Percentiles rank a stretch among this genome's conserved stretches.
Conservation (phyloP, 202 grass and related monocot genomes). For the Dendrocalamus latiflorus region DNA sequence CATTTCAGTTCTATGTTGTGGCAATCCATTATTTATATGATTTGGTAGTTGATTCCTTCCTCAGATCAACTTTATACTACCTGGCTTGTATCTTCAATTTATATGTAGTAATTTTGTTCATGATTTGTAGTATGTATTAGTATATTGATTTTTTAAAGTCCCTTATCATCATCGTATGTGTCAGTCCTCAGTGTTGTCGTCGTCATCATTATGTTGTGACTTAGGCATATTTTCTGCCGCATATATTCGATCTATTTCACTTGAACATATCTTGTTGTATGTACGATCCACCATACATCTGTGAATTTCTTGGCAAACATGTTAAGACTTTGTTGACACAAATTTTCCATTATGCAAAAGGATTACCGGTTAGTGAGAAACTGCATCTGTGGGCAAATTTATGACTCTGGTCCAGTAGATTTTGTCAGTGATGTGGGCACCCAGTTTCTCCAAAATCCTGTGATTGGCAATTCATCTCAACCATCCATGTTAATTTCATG, state of each 20-base stretch:
- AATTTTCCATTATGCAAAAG: slow-evolving; percentile 38
- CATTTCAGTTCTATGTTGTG: neutral
- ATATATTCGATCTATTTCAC: neutral
- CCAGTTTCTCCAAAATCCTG: slow-evolving; percentile 48
- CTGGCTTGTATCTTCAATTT: neutral
- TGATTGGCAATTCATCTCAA: slow-evolving; percentile 30
- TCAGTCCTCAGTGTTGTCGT: neutral
- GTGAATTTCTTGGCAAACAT: neutral
- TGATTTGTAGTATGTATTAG: neutral
- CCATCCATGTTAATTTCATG: slow-evolving; percentile 57
- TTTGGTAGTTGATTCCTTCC: neutral
- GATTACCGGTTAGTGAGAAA: slow-evolving; percentile 75
- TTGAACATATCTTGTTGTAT: neutral
- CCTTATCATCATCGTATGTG: neutral
- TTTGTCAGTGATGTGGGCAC: slow-evolving; percentile 60
- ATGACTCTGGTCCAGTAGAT: slow-evolving; percentile 81
- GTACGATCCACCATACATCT: neutral
- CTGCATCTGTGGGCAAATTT: slow-evolving; percentile 81
- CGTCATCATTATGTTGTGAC: neutral
- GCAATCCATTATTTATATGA: neutral
- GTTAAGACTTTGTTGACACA: slow-evolving; percentile 10
- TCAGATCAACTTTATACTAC: neutral
- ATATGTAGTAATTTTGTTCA: neutral
- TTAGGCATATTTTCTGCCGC: neutral
- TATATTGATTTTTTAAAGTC: neutral